Evolutionary conservation across 2,329 filamentous ascomycete genomes (phyloP), one percentile per base, ranked within the genome.

Genomic region (Hypoxylon sp.): DNA sequence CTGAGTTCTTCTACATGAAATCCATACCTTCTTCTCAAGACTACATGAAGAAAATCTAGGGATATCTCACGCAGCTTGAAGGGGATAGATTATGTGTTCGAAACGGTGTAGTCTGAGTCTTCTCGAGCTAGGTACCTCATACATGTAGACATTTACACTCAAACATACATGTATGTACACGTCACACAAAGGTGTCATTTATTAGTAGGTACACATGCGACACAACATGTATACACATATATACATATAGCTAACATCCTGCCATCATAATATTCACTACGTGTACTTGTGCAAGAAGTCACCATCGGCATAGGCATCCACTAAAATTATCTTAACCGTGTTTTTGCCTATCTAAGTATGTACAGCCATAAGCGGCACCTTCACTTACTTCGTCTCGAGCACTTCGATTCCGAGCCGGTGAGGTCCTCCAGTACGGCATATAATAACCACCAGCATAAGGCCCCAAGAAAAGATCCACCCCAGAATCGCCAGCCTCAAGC

Each of bases 341-440:
- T 65, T 62, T 59, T 63, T 66, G 53, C 69, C 69, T 73, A 73
- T 68, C 72, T 71, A 71, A 64, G 50, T 76, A 74, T 76, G 70
- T 77, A 76, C 67, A 70, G 59, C 64, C 62, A 53, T 29, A 64
- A 63, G 44, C 61, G 65, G 56, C 56, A 59, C 66, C 70, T 68
- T 62, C 51, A 62, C 65, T 62, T 58, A 60, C 69, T 73, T 77
- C 77, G 75, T 77, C 74, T 77, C 77, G 77, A 79, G 77, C 77
- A 78, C 77, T 79, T 79, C 77, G 77, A 79, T 77, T 71, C 69
- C 74, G 76, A 77, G 73, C 52, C 56, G 62, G 70, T 61, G 61
- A 68, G 66, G 69, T 70, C 70, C 73, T 69, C 75, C 71, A 71
- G 65, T 62, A 46, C 68, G 56, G 60, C 53, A 47, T 53, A 56